Base-by-base conservation (phyloP, 495 filamentous ascomycete species). In the Astrothelium subdiscretum region DNA sequence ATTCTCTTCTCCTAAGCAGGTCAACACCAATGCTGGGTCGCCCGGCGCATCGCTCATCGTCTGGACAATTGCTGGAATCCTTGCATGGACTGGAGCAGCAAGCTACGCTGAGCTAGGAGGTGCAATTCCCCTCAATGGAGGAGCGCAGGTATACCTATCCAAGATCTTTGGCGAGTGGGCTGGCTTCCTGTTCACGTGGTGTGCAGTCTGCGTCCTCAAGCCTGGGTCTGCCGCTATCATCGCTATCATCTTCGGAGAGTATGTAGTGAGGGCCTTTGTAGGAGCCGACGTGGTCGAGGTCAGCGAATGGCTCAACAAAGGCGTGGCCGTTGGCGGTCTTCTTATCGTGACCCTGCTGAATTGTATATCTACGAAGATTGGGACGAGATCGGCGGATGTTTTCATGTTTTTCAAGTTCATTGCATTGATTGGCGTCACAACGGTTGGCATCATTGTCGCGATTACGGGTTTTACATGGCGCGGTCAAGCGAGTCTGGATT, bases 391-490 rank as follows among this genome's bases (percentile, higher is more conserved):
- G 66, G 89, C 91, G 26, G 91, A 98, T 70, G 73, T 90, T 58
- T 88, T 97, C 74, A 92, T 97, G 90, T 90, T 97, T 74, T 80
- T 97, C 72, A 98, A 98, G 72, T 96, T 98, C 68, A 75, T 95
- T 51, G 91, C 91, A 31, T 75, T 98, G 65, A 71, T 97, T 43
- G 91, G 85, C 11, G 89, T 98, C 59, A 92, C 95, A 0, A 76
- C 96, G 35, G 89, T 85, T 18, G 94, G 94, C 40, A 85, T 97
- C 64, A 85, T 97, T 20, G 95, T 97, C 3, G 94, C 94, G 0
- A 75, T 82, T 11, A 97, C 94, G 4, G 92, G 92, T 5, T 82
- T 86, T 62, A 89, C 92, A 1, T 85, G 80, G 60, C 84, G 85
- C 40, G 90, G 90, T 15, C 77, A 79, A 59, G 85, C 91, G 31